Evolutionary conservation across 805 yeast genomes (phyloP).

Genomic region (Candida broadrunensis): DNA sequence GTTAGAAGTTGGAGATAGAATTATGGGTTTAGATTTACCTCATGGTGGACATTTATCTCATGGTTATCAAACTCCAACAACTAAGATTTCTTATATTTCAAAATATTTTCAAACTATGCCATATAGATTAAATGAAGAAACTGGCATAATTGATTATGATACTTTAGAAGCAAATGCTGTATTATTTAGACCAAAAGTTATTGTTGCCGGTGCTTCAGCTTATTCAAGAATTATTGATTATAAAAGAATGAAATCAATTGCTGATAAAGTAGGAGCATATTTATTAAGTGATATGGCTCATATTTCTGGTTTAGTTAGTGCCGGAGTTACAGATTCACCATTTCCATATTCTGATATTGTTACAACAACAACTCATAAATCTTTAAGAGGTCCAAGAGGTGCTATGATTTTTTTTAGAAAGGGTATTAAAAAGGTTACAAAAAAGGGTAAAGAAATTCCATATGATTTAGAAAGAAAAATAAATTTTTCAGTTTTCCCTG

Average conservation of each 20-base stretch:
- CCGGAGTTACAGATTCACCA: slow-evolving; percentile 94
- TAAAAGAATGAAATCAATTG: slow-evolving; percentile 93
- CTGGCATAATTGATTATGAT: slow-evolving; percentile 96
- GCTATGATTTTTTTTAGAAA: slow-evolving; percentile 99
- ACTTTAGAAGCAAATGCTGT: slow-evolving; percentile 87
- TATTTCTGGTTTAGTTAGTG: slow-evolving; percentile 92
- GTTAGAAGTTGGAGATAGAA: slow-evolving; percentile 91
- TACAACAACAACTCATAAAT: slow-evolving; percentile 98
- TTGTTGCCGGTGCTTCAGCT: slow-evolving; percentile 98
- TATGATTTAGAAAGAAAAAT: slow-evolving; percentile 94
- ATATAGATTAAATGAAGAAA: slow-evolving; percentile 85
- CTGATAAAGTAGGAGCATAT: slow-evolving; percentile 96
- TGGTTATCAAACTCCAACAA: slow-evolving; percentile 93
- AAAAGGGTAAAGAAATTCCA: slow-evolving; percentile 86
- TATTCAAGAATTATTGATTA: slow-evolving; percentile 96
- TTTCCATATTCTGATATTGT: slow-evolving; percentile 97
- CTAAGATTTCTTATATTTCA: slow-evolving; percentile 93
- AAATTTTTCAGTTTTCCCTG: slow-evolving; percentile 99
- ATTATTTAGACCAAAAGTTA: slow-evolving; percentile 91
- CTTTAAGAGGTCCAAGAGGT: slow-evolving; percentile 99
- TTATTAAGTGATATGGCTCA: slow-evolving; percentile 98
- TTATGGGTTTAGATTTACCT: slow-evolving; percentile 97
- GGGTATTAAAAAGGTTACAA: slow-evolving; percentile 82
- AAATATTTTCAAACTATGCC: slow-evolving; percentile 99
- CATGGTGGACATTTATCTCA: slow-evolving; percentile 99